Evolutionary conservation across 1,139 yeast genomes (phyloP).

Genomic region (Casaregolazyma suthepensis): DNA sequence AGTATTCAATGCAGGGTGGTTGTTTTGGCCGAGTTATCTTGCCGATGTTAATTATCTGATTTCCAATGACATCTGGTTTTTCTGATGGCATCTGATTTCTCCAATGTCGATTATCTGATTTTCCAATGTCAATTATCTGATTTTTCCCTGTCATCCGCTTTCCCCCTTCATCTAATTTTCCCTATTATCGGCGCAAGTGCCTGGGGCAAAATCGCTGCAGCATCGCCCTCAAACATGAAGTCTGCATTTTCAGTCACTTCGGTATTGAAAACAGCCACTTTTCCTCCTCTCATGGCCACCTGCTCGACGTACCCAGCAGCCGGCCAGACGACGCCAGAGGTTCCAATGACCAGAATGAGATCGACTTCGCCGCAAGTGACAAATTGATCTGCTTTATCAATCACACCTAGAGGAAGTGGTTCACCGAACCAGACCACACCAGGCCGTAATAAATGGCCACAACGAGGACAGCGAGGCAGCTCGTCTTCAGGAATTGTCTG

Average conservation of each 20-base stretch:
- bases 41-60: too few species aligned
- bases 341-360: slow-evolving; percentile 73
- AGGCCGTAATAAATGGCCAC: slow-evolving; percentile 65
- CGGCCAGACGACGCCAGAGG: slow-evolving; percentile 83
- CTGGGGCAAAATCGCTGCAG: slow-evolving; percentile 60
- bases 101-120: too few species aligned
- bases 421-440: slow-evolving; percentile 96
- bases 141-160: too few species aligned
- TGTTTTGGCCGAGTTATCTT: too few species aligned
- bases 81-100: too few species aligned
- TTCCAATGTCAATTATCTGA: too few species aligned
- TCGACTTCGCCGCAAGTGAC: slow-evolving; percentile 57
- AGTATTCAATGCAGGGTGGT: background rate
- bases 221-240: slow-evolving; percentile 82
- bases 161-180: slow-evolving; percentile 4
- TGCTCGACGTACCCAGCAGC: slow-evolving; percentile 86
- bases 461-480: slow-evolving; percentile 73
- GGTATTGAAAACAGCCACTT: slow-evolving; percentile 76
- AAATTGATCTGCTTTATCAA: slow-evolving; percentile 66
- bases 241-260: slow-evolving; percentile 38
- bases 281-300: slow-evolving; percentile 65
- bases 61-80: too few species aligned
- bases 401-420: slow-evolving; percentile 55
- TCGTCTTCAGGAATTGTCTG: slow-evolving; percentile 40
- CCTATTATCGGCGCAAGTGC: slow-evolving; percentile 51